Evolutionary conservation across 108 stramenopile species (phyloP).

Genomic region (Cyclotella distinguenda): DNA sequence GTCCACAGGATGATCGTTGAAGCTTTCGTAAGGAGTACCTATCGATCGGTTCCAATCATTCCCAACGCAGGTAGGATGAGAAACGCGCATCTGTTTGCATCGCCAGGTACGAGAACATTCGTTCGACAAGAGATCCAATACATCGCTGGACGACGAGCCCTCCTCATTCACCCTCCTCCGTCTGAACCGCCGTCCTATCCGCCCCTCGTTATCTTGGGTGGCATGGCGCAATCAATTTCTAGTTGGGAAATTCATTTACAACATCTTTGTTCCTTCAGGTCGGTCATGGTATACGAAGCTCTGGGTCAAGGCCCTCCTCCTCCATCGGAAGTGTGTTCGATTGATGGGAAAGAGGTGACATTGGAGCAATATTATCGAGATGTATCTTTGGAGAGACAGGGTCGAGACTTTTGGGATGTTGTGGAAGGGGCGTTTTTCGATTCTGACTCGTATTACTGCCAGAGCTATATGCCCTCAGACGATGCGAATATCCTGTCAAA

Average conservation of each 20-base stretch:
- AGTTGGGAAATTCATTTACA: slow-evolving; percentile 59
- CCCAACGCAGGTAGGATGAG: too few relatives aligned
- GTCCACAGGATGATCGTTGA: too few relatives aligned
- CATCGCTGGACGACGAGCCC: slow-evolving; percentile 23
- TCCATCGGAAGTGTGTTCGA: slow-evolving; percentile 14
- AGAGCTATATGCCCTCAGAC: background rate
- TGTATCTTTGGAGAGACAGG: slow-evolving; percentile 52
- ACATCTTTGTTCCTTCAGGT: slow-evolving; percentile 33
- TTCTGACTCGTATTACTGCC: slow-evolving; percentile 23
- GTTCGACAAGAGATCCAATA: slow-evolving; percentile 15
- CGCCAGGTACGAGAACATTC: background rate
- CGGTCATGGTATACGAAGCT: slow-evolving; percentile 57
- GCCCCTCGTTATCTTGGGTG: slow-evolving; percentile 53
- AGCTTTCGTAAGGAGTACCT: too few relatives aligned
- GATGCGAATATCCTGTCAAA: background rate
- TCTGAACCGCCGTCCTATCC: slow-evolving; percentile 16
- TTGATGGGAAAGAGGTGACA: slow-evolving; percentile 8
- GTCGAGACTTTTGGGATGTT: slow-evolving; percentile 31
- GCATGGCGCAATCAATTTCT: slow-evolving; percentile 62
- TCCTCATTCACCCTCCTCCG: slow-evolving; percentile 10
- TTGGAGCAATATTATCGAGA: slow-evolving; percentile 33
- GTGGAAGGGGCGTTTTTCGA: slow-evolving; percentile 36
- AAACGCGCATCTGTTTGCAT: background rate
- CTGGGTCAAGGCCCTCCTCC: slow-evolving; percentile 54
- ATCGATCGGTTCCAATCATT: too few relatives aligned